Base-by-base conservation (phyloP, 768 basidiomycete species). In the Leccinum subtestaceum region DNA sequence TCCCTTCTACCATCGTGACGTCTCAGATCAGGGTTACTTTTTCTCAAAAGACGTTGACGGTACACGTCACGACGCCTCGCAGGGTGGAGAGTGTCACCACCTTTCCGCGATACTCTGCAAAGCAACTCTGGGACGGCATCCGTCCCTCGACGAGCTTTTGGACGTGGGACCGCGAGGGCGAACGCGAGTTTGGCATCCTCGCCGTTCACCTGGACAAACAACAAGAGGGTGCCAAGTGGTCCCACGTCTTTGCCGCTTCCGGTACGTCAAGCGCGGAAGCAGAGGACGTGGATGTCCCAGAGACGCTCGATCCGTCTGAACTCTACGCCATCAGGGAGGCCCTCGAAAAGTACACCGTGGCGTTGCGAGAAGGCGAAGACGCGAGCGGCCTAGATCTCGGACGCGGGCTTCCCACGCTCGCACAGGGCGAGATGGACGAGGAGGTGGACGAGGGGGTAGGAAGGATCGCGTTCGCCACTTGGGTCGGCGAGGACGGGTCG, bases 391-490 rank as follows among this genome's bases (percentile, higher is more conserved):
- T 86, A 5, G 90, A 86, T 5, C 76, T 88, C 9, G 87, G 89
- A 34, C 74, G 75, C 36, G 85, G 87, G 48, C 75, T 95, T 52
- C 90, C 95, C 3, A 90, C 90, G 60, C 81, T 99, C 23, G 84
- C 87, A 48, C 83, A 88, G 63, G 95, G 93, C 54, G 96, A 98
- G 75, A 81, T 91, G 72, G 96, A 98, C 71, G 90, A 93, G 51
- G 94, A 96, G 57, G 87, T 93, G 5, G 94, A 94, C 67, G 76
- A 83, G 6, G 79, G 83, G 4, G 82, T 91, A 5, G 96, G 95
- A 2, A 77, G 85, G 62, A 74, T 74, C 51, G 82, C 81, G 27
- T 81, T 79, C 50, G 67, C 90, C 15, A 91, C 89, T 2, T 92
- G 88, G 85, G 80, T 95, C 11, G 73, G 69, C 15, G 75, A 72